Evolutionary conservation across 805 yeast genomes (phyloP).

Genomic region (Metschnikowia corniflorae): DNA sequence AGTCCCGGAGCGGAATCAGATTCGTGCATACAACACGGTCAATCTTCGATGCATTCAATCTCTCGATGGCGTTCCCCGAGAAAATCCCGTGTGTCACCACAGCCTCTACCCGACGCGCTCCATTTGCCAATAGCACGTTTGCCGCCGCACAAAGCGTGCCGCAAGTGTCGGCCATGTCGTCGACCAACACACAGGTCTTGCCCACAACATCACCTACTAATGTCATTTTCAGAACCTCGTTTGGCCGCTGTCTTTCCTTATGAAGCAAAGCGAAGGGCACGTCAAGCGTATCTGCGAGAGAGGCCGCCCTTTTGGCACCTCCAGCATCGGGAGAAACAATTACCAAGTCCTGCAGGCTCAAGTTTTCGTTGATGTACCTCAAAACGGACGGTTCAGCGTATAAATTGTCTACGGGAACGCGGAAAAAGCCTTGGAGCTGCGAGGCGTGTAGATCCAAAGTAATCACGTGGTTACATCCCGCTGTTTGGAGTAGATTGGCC

Average conservation of each 20-base stretch:
- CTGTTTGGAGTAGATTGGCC: constrained; percentile 87
- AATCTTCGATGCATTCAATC: constrained; percentile 63
- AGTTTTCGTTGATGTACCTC: constrained; percentile 68
- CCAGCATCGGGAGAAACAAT: constrained; percentile 98
- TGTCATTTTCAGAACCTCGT: constrained; percentile 93
- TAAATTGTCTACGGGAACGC: constrained; percentile 91
- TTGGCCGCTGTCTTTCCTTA: constrained; percentile 92
- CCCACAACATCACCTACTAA: constrained; percentile 89
- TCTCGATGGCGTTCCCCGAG: constrained; percentile 77
- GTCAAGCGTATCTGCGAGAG: constrained; percentile 87
- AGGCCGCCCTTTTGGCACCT: constrained; percentile 96
- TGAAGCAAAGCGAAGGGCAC: constrained; percentile 93
- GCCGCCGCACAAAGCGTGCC: constrained; percentile 96
- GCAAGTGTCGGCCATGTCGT: constrained; percentile 98
- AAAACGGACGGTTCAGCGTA: constrained; percentile 93
- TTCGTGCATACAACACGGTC: constrained; percentile 84
- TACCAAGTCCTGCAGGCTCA: constrained; percentile 51
- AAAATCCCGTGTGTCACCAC: constrained; percentile 95
- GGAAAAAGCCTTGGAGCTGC: constrained; percentile 95
- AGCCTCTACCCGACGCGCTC: constrained; percentile 84
- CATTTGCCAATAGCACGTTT: constrained; percentile 72
- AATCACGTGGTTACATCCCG: constrained; percentile 93
- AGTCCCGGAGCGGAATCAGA: constrained; percentile 79
- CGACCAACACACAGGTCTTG: constrained; percentile 81
- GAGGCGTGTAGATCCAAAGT: constrained; percentile 98